Evolutionary conservation across 768 basidiomycete species (phyloP), one percentile per base, ranked within the genome.

Genomic region (Mycena polygramma): DNA sequence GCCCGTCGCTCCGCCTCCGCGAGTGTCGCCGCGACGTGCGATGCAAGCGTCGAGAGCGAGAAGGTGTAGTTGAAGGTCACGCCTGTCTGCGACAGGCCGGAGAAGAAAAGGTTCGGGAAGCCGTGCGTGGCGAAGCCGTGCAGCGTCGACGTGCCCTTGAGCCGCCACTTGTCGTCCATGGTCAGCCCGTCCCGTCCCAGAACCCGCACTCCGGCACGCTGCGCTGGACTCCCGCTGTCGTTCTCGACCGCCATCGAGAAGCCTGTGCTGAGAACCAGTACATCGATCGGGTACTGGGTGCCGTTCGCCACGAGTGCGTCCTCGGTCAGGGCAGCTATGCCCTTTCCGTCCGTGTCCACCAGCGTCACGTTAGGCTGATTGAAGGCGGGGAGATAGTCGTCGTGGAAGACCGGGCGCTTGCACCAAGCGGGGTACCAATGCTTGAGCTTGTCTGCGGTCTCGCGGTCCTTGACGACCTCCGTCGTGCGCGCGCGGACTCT

Each of bases 401-500:
- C 74, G 55, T 75, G 74, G 60, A 75, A 75, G 14, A 69, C 62
- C 30, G 72, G 74, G 26, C 74, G 68, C 57, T 75, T 75, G 58
- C 74, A 75, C 74, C 74, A 75, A 7, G 22, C 39, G 0, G 74
- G 72, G 30, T 75, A 75, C 72, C 72, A 75, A 0, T 57, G 20
- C 49, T 75, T 75, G 10, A 75, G 55, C 14, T 37, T 68, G 20
- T 70, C 52, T 0, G 74, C 74, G 7, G 63, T 69, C 6, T 20
- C 22, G 5, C 35, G 52, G 55, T 75, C 66, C 49, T 70, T 58
- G 30, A 75, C 74, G 22, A 71, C 46, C 26, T n/a, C n/a, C n/a
- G n/a, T 64, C 63, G 57, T 41, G 24, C 72, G 68, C 0, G 39
- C 58, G 2, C 68, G 67, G 2, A 73, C 30, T 24, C 59, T 19